Evolutionary conservation across 345 rosid species (phyloP), one percentile per base, ranked within the genome.

Genomic region (Corymbia maculata): DNA sequence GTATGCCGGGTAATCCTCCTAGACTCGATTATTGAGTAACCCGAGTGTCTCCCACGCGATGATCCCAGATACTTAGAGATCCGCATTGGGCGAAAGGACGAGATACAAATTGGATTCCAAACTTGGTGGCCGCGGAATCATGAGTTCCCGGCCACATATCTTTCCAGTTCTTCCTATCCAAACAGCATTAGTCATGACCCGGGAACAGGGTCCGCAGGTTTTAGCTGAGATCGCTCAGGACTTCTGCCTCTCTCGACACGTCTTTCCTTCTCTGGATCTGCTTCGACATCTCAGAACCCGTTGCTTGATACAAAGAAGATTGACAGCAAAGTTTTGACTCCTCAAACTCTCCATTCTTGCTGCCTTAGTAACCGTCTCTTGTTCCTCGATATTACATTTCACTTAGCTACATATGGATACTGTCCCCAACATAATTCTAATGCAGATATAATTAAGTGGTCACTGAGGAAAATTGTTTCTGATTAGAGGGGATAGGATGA

Each of bases 111-210:
- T 92, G 91, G 52, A 96, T 89, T 12, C 99, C 98, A 86, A 98
- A 93, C 92, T 93, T 94, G 91, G 96, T 90, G 10, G 99, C 96
- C 26, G 98, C 99, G 1, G 98, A 96, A 90, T 98, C 97, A 52
- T 97, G 99, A 0, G 98, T 96, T 13, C 98, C 99, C 3, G 99
- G 99, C 99, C 99, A 98, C 12, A 96, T 96, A 86, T 96, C 94
- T 92, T 93, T 87, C 99, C 99, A 98, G 44, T 85, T 95, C 88
- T 97, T 97, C 10, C 96, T 89, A 88, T 95, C 98, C 1, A 92
- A 57, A 0, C 96, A 95, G 13, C 51, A 90, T 89, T 95, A 95
- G 52, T 96, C 98, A 55, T 90, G 85, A 0, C 99, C 97, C 0
- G 99, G 98, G 42, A 90, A 98, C 1, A 93, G 92, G 15, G 89